Conservation (phyloP, 2,329 filamentous ascomycete species). For the Penicillium sp. region DNA sequence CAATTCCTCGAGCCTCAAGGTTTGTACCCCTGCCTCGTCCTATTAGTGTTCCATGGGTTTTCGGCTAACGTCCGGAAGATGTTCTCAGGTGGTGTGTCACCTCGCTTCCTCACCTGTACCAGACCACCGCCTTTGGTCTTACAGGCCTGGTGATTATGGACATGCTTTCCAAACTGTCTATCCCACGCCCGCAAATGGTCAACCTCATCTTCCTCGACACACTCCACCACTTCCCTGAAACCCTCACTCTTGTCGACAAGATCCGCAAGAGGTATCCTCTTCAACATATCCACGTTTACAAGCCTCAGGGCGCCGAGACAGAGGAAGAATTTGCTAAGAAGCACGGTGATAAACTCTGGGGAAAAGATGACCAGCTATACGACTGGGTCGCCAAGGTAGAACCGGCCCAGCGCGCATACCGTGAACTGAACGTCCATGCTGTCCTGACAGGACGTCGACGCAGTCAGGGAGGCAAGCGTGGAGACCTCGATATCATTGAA, state of each 20-base stretch:
- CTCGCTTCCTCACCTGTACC: conserved; percentile 86
- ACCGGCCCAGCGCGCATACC: conserved; percentile 88
- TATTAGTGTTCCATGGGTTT: conserved; percentile 16
- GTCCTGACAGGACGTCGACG: conserved; percentile 90
- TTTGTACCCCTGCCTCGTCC: conserved; percentile 38
- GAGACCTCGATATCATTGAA: conserved; percentile 88
- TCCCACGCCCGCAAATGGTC: conserved; percentile 55
- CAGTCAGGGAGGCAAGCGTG: conserved; percentile 91
- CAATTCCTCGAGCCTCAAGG: conserved; percentile 82
- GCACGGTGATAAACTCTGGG: conserved; percentile 84
- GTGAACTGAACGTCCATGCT: conserved; percentile 83
- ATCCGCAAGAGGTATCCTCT: conserved; percentile 78
- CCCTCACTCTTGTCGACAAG: conserved; percentile 72
- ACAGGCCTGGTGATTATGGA: conserved; percentile 83
- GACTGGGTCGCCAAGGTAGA: conserved; percentile 98
- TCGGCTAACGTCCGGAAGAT: conserved; percentile 54
- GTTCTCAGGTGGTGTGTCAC: conserved; percentile 91
- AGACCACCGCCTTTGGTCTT: conserved; percentile 82
- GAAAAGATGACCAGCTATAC: conserved; percentile 84
- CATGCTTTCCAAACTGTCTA: conserved; percentile 60
- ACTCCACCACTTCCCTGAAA: conserved; percentile 81
- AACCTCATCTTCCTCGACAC: conserved; percentile 78
- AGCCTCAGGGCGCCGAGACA: conserved; percentile 76
- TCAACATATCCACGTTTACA: conserved; percentile 85
- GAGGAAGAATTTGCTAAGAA: conserved; percentile 77